A percentile compares a stretch with the other conserved stretches of the same genome.
phyloP scores from a whole-genome alignment of 176 grass and related monocot species.

The Echinochloa phyllopogon region DNA sequence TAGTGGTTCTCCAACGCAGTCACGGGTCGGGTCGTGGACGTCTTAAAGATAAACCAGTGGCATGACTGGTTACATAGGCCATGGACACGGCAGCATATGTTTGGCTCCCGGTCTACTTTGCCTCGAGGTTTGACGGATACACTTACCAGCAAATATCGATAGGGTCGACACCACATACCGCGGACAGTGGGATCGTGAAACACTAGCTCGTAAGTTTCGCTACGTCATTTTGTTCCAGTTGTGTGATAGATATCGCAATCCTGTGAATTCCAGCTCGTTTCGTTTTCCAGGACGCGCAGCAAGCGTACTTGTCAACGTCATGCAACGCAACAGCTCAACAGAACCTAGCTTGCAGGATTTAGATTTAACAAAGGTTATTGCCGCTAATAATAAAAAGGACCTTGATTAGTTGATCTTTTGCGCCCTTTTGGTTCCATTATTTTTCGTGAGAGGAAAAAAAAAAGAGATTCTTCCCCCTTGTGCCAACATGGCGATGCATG shows the following conservation, averaged over 20 bases:
- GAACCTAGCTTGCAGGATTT: neutral
- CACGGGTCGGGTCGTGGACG: conserved; percentile 8
- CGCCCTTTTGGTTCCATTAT: neutral
- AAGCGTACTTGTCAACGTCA: neutral
- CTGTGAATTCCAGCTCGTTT: neutral
- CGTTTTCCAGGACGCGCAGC: neutral
- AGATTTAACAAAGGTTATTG: neutral
- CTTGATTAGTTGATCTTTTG: conserved; percentile 22
- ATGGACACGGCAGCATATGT: conserved; percentile 6
- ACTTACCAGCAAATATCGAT: neutral
- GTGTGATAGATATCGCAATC: no score
- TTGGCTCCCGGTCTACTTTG: neutral
- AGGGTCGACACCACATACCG: neutral
- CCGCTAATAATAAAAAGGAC: neutral
- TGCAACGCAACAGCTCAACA: neutral
- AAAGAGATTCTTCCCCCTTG: neutral
- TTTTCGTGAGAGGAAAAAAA: neutral
- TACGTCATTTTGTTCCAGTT: no score
- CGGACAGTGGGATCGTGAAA: no score
- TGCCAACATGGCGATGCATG: conserved; percentile 30
- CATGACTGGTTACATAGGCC: conserved; percentile 11
- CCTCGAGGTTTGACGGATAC: neutral
- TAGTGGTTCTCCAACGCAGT: conserved; percentile 40
- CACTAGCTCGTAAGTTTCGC: no score
- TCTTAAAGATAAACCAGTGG: conserved; percentile 5